Evolutionary conservation across 495 filamentous ascomycete species (phyloP), one percentile per base, ranked within the genome.

Genomic region (Podospora australis): DNA sequence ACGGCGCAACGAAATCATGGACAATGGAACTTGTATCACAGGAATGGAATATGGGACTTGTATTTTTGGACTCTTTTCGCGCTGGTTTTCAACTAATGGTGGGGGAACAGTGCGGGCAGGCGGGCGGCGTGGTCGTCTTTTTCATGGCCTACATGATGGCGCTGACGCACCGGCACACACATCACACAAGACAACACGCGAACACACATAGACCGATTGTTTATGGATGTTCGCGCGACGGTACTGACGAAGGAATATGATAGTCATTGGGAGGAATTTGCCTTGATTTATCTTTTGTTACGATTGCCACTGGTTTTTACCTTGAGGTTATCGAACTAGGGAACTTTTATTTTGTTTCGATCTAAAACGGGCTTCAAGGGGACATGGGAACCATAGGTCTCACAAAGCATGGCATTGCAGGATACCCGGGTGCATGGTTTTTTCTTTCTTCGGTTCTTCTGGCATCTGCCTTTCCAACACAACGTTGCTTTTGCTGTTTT

Each of bases 371-470:
- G 39, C 11, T 35, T 39, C 11, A 41, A 28, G 14, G 28, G 20
- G 29, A 44, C 26, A 34, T 39, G 16, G 42, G 35, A 25, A 44
- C 19, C 44, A 50, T 17, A 36, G 32, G 32, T 36, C 32, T 16
- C 13, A 36, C 6, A 44, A 50, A 46, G 42, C 21, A 30, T 57
- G 53, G 49, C 42, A 55, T n/a, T n/a, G n/a, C n/a, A 49, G 53
- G 52, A 54, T 55, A 53, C 51, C 53, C 53, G 47, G 49, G 46
- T 55, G 56, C 56, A 59, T 55, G 32, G 25, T 32, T 17, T 29
- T 29, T 45, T 48, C 28, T 19, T 34, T 48, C 13, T 46, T 47
- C 38, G 5, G 17, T 42, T 45, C 28, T 28, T 40, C 30, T 45
- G 23, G 28, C 40, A 44, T 50, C 49, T 49, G 21, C 48, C 49